Base-by-base conservation (phyloP, 2,329 filamentous ascomycete genomes). In the Tolypocladium endophyticum region DNA sequence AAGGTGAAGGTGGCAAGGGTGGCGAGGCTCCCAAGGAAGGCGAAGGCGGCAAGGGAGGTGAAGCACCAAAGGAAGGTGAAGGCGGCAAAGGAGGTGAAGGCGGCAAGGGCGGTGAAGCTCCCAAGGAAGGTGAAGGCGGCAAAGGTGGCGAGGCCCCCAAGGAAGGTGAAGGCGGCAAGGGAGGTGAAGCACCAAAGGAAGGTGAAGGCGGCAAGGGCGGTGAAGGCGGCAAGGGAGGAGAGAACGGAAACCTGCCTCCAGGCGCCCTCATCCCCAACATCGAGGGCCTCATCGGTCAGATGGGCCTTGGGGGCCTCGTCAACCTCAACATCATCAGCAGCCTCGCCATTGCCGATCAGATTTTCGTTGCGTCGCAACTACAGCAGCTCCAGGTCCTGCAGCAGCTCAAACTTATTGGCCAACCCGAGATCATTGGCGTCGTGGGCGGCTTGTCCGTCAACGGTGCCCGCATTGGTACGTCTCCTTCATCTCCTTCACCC, bases 271-370 rank as follows among this genome's bases (percentile, higher is more conserved):
- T 61, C 41, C 50, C 63, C 57, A 60, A 59, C 59, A 66, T 69
- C 52, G 39, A 62, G 43, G 62, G 62, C 45, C 65, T 72, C 28
- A 64, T 72, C 59, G 64, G 62, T 60, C 61, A 64, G 61, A 66
- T 73, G 60, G 68, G 69, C 54, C 61, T 73, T 43, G 62, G 65
- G 36, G 59, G 62, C 25, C 59, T 68, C 58, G 58, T 71, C 59
- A 64, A 67, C 62, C 58, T 68, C 58, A 65, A 67, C 64, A 55
- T 61, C 60, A 58, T 73, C 56, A 61, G 64, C 62, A 53, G 59
- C 58, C 68, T 73, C 53, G 66, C 66, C 59, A 57, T 72, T 28
- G 65, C 65, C 64, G 60, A 69, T 58, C 63, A 68, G 56, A 53
- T 71, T 36, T 55, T 63, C n/a, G 62, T 69, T 28, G 57, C 70